Evolutionary conservation across 345 rosid genomes (phyloP).

Genomic region (Pugionium dolabratum): DNA sequence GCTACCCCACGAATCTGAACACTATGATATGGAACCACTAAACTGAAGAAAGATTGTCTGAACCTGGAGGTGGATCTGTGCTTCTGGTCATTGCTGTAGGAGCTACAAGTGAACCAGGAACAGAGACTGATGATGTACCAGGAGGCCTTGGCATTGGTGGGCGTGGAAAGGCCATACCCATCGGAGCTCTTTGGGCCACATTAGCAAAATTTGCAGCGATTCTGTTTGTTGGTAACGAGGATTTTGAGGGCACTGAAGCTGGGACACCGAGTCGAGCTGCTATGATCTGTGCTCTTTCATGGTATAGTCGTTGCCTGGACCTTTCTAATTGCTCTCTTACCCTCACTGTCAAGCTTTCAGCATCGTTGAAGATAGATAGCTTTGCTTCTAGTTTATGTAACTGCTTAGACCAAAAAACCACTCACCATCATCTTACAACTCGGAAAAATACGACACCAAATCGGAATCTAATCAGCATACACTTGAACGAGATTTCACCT

Average conservation of each 20-base stretch:
- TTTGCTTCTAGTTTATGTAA: slow-evolving; percentile 85
- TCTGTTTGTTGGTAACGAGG: slow-evolving; percentile 66
- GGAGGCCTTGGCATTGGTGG: slow-evolving; percentile 70
- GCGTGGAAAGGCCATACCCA: slow-evolving; percentile 60
- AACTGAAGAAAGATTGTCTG: slow-evolving; percentile 34
- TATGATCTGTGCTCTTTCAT: slow-evolving; percentile 91
- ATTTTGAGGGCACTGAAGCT: slow-evolving; percentile 61
- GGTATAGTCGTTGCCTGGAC: slow-evolving; percentile 84
- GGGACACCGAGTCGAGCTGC: slow-evolving; percentile 79
- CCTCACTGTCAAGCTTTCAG: slow-evolving; percentile 63
- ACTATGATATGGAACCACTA: slow-evolving; percentile 27
- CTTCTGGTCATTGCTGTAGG: slow-evolving; percentile 53
- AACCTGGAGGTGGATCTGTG: slow-evolving; percentile 49
- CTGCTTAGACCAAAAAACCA: slow-evolving; percentile 44
- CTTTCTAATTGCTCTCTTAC: slow-evolving; percentile 90
- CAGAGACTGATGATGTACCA: slow-evolving; percentile 43
- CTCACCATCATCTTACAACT: slow-evolving; percentile 4
- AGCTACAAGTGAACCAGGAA: slow-evolving; percentile 51
- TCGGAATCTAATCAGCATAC: slow-evolving; percentile 13
- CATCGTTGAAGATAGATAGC: slow-evolving; percentile 76
- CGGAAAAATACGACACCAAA: slow-evolving; percentile 1
- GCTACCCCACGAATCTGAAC: slow-evolving; percentile 22
- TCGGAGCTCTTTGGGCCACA: slow-evolving; percentile 66
- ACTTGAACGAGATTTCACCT: slow-evolving; percentile 49
- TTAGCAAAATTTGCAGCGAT: slow-evolving; percentile 61